These are phyloP conservation scores for Tuber magnatum DNA, from an alignment of 495 filamentous ascomycete species.

Conservation along the genomic window DNA sequence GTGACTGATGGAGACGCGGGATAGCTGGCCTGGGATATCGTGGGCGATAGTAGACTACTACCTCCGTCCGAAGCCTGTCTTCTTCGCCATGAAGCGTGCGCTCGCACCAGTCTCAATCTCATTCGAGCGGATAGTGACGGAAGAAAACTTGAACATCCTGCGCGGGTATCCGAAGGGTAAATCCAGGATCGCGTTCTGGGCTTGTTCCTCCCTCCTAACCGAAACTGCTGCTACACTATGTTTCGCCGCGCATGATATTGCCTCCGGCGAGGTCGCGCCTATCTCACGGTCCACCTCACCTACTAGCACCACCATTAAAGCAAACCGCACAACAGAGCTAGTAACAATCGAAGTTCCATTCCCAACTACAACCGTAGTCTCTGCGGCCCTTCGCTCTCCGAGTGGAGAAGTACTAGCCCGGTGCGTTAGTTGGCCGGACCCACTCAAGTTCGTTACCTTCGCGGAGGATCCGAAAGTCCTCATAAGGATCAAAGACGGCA, in stretches of 20 bases:
- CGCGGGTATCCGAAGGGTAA: slow-evolving; percentile 46
- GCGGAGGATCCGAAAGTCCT: slow-evolving; percentile 27
- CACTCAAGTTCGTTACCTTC: slow-evolving; percentile 76
- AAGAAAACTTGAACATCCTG: slow-evolving; percentile 47
- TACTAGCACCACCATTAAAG: slow-evolving; percentile 47
- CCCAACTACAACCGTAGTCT: slow-evolving; percentile 48
- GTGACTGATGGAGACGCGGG: background rate
- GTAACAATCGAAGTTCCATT: slow-evolving; percentile 42
- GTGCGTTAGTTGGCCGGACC: slow-evolving; percentile 86
- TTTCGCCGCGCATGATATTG: slow-evolving; percentile 59
- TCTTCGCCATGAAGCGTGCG: slow-evolving; percentile 72
- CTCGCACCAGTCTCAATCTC: slow-evolving; percentile 69
- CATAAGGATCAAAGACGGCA: background rate
- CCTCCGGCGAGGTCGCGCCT: slow-evolving; percentile 51
- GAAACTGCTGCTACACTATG: slow-evolving; percentile 48
- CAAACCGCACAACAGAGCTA: slow-evolving; percentile 64
- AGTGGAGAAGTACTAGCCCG: slow-evolving; percentile 57
- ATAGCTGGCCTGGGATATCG: slow-evolving; percentile 60
- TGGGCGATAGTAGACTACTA: slow-evolving; percentile 88
- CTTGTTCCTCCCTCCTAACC: slow-evolving; percentile 52
- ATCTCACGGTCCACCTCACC: slow-evolving; percentile 45
- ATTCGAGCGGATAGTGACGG: slow-evolving; percentile 56
- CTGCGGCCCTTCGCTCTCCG: slow-evolving; percentile 46
- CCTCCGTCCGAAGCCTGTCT: slow-evolving; percentile 76
- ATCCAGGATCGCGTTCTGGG: slow-evolving; percentile 62